Percentiles rank a stretch among this genome's conserved stretches.
These are phyloP conservation scores for Persicaria maculosa DNA, from an alignment of 148 eudicot species.

Conservation along the genomic window DNA sequence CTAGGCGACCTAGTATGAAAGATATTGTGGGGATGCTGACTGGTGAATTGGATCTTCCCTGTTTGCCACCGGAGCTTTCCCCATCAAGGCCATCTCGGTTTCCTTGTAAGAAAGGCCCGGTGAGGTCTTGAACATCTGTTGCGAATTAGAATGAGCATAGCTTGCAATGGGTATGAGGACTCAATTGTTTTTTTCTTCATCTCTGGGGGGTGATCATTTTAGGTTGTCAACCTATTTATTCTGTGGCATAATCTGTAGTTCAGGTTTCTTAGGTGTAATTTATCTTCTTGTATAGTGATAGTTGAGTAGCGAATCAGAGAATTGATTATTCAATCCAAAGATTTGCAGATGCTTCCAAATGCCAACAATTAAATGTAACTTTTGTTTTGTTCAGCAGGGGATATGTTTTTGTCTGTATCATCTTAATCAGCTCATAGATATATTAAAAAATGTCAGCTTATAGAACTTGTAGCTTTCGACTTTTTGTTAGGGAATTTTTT, in stretches of 20 bases:
- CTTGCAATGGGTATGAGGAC: neutral
- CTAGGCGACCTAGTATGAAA: conserved; percentile 76
- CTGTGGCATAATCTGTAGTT: neutral
- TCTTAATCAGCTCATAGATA: neutral
- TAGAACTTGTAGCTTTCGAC: neutral
- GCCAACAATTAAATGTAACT: neutral
- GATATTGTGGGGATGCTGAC: conserved; percentile 84
- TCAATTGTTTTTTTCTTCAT: neutral
- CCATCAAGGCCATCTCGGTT: conserved; percentile 54
- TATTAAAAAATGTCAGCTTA: neutral
- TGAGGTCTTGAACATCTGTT: conserved; percentile 28
- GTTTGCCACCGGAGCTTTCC: conserved; percentile 66
- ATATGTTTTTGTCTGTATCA: neutral
- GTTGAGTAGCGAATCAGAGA: conserved; percentile 1
- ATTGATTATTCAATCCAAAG: neutral
- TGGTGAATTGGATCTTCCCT: conserved; percentile 66
- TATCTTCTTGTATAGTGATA: conserved; percentile 2
- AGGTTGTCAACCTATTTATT: neutral
- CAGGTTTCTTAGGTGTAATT: neutral
- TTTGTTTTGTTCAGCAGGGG: neutral
- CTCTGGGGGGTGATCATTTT: neutral
- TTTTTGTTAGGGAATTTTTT: neutral
- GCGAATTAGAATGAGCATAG: conserved; percentile 1
- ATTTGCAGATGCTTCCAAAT: conserved; percentile 1
- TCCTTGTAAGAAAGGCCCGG: conserved; percentile 54